phyloP scores from a whole-genome alignment of 805 yeast species.

The Pichia paraexigua region DNA sequence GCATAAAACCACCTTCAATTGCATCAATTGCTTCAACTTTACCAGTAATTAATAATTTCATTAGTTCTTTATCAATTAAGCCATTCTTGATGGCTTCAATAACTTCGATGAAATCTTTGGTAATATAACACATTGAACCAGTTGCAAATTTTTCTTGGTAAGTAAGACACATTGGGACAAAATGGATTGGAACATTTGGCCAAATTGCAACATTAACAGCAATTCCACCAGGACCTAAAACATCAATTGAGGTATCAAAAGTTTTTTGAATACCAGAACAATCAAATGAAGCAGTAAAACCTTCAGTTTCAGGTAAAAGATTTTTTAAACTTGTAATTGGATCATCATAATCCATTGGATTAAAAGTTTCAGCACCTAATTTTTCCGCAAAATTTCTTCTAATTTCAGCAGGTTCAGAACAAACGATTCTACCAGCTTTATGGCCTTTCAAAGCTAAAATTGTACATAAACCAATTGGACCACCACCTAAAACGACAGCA shows the following conservation, averaged over 20 bases:
- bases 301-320: slow-evolving; percentile 34
- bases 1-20: slow-evolving; percentile 44
- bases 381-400: slow-evolving; percentile 52
- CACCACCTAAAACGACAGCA: slow-evolving; percentile 52
- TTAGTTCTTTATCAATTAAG: slow-evolving; percentile 35
- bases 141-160: slow-evolving; percentile 46
- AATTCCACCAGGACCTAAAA: slow-evolving; percentile 44
- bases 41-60: slow-evolving; percentile 45
- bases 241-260: slow-evolving; percentile 41
- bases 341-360: slow-evolving; percentile 38
- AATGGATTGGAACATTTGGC: slow-evolving; percentile 43
- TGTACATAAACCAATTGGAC: slow-evolving; percentile 56
- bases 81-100: slow-evolving; percentile 43
- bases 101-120: slow-evolving; percentile 50
- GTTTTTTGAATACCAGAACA: slow-evolving; percentile 51
- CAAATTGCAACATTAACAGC: slow-evolving; percentile 63
- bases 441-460: slow-evolving; percentile 47
- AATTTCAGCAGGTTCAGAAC: slow-evolving; percentile 52
- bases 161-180: slow-evolving; percentile 49
- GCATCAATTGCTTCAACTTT: slow-evolving; percentile 42
- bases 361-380: slow-evolving; percentile 41
- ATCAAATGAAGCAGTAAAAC: slow-evolving; percentile 44
- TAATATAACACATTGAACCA: slow-evolving; percentile 57
- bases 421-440: slow-evolving; percentile 42
- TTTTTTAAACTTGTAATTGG: slow-evolving; percentile 31